These are phyloP conservation scores for Ambrosia artemisiifolia DNA, from an alignment of 129 eudicot species.

Conservation along the genomic window DNA sequence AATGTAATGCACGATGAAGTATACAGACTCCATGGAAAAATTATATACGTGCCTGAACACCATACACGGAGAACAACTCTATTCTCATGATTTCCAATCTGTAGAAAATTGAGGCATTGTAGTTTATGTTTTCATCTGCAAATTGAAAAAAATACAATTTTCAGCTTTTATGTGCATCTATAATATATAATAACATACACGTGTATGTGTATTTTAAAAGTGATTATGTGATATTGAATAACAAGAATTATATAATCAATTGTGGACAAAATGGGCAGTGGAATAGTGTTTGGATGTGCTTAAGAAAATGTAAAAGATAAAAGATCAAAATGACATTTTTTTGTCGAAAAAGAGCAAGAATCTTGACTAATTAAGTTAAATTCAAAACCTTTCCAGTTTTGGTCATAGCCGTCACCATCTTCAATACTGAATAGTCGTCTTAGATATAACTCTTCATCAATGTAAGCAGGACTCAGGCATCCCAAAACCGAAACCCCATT, in stretches of 20 bases:
- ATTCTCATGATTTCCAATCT: slow-evolving; percentile 62
- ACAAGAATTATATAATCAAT: background rate
- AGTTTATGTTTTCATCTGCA: slow-evolving; percentile 50
- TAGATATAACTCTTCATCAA: slow-evolving; percentile 58
- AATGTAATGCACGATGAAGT: background rate
- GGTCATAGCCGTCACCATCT: slow-evolving; percentile 44
- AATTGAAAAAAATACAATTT: background rate
- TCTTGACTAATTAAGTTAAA: background rate
- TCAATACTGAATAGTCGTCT: slow-evolving; percentile 52
- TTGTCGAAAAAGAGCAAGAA: background rate
- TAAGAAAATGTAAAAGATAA: background rate
- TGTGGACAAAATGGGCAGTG: background rate
- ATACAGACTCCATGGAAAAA: background rate
- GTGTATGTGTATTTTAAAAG: background rate
- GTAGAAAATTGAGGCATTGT: slow-evolving; percentile 50
- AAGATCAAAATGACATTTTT: background rate
- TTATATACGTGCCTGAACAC: slow-evolving; percentile 62
- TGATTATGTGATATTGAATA: background rate
- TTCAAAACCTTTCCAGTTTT: slow-evolving; percentile 52
- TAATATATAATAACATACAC: background rate
- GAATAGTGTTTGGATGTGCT: background rate
- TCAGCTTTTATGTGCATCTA: background rate
- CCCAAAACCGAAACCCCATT: slow-evolving; percentile 71
- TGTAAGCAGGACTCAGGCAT: slow-evolving; percentile 51
- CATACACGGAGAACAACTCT: slow-evolving; percentile 66